Evolutionary conservation across 768 basidiomycete species (phyloP), one percentile per base, ranked within the genome.

Genomic region (Tylopilus felleus): DNA sequence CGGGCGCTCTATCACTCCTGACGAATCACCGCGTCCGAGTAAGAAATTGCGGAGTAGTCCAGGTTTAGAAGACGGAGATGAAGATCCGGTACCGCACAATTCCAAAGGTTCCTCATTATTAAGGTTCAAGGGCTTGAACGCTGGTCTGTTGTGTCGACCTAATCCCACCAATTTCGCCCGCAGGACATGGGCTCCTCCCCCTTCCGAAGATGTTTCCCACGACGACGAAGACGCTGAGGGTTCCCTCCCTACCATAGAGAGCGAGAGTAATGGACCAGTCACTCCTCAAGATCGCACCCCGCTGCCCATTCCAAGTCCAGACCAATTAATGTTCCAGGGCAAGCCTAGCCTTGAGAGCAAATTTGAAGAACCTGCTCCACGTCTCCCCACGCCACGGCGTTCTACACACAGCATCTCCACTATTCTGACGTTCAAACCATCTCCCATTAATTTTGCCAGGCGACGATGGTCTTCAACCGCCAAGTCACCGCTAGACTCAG

Each of bases 371-470:
- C 35, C 44, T 54, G 52, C 57, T 57, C 51, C 60, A 52, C 65
- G 59, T 60, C 57, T 40, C 51, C 55, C 65, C 44, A 66, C 52
- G 16, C 68, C 68, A 56, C 64, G 60, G 52, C 55, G 36, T 57
- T 46, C 52, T 42, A 46, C 46, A 25, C 53, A 61, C 33, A 52
- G 48, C 51, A 25, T 70, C 65, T 72, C 75, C 46, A 75, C 72
- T 27, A 73, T 79, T 28, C 62, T 83, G 61, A 79, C 77, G 22
- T 80, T 76, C 66, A 82, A 82, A 47, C 85, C 85, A 16, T 80
- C 82, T 35, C 84, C 84, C n/a, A 76, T 79, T 66, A 77, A 77
- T 59, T 84, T 82, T 64, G 83, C 84, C 8, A 79, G 77, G 60
- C 79, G 80, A 49, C 79, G 83, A 53, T 85, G 84, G 84, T 77